Conservation (phyloP, 805 yeast genomes). For the Ogataea saltuana region DNA sequence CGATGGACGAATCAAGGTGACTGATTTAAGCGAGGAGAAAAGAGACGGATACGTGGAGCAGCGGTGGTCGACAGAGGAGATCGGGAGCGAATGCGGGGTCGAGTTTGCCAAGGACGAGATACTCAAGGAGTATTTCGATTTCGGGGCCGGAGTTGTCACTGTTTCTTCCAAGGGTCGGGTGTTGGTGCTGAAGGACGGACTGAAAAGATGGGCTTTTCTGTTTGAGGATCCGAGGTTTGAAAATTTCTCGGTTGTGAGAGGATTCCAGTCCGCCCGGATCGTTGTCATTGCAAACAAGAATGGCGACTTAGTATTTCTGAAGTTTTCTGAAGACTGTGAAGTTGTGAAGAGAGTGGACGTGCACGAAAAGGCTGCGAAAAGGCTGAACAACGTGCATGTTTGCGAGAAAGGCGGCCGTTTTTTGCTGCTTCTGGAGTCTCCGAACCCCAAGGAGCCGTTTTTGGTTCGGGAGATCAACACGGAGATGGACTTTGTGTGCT, state of each 20-base stretch:
- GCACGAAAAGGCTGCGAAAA: conserved; percentile 36
- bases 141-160: conserved; percentile 46
- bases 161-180: conserved; percentile 64
- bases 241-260: conserved; percentile 32
- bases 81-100: conserved; percentile 32
- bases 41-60: conserved; percentile 34
- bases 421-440: conserved; percentile 59
- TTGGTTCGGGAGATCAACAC: conserved; percentile 40
- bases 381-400: conserved; percentile 52
- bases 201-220: conserved; percentile 31
- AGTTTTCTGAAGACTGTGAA: conserved; percentile 41
- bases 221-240: conserved; percentile 30
- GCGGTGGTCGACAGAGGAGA: conserved; percentile 37
- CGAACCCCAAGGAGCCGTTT: conserved; percentile 61
- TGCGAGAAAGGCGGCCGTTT: conserved; percentile 29
- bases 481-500: conserved; percentile 27
- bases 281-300: conserved; percentile 34
- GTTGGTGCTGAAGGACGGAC: conserved; percentile 34
- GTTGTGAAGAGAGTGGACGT: conserved; percentile 26
- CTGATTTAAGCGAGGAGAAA: conserved; percentile 45
- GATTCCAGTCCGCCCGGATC: conserved; percentile 22
- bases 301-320: conserved; percentile 47
- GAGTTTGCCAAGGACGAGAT: conserved; percentile 48
- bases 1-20: conserved; percentile 77
- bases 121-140: conserved; percentile 59